phyloP scores from a whole-genome alignment of 192 early-diverging fungal species.

The Chytriomyces sp. region DNA sequence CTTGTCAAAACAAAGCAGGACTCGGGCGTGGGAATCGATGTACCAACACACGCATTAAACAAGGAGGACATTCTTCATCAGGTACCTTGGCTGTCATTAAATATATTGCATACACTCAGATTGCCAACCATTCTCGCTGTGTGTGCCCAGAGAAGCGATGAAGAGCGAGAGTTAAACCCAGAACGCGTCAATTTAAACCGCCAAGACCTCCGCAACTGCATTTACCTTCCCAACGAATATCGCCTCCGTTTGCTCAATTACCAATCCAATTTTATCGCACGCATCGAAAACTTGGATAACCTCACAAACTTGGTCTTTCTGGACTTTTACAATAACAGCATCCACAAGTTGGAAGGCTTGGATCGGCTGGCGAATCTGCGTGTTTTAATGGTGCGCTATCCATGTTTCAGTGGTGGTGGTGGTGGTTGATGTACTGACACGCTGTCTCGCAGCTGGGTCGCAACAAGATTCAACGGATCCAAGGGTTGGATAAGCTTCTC shows the following conservation, averaged over 20 bases:
- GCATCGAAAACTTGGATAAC: slow-evolving; percentile 50
- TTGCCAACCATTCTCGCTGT: too few relatives aligned
- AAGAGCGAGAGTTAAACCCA: slow-evolving; percentile 27
- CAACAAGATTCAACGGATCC: slow-evolving; percentile 51
- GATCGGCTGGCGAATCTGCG: slow-evolving; percentile 44
- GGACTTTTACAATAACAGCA: slow-evolving; percentile 59
- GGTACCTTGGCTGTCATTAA: too few relatives aligned
- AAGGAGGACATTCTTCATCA: too few relatives aligned
- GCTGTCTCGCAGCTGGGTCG: slow-evolving; percentile 43
- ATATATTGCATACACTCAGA: too few relatives aligned
- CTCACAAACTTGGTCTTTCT: slow-evolving; percentile 56
- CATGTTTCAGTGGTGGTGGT: background rate
- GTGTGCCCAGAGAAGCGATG: slow-evolving; percentile 8
- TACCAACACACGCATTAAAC: too few relatives aligned
- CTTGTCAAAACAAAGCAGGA: too few relatives aligned
- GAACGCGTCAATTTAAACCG: slow-evolving; percentile 48
- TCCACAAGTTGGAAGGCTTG: slow-evolving; percentile 46
- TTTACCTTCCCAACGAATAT: slow-evolving; percentile 41
- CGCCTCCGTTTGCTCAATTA: slow-evolving; percentile 55
- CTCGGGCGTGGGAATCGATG: too few relatives aligned
- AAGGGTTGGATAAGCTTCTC: slow-evolving; percentile 37
- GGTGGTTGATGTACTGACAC: background rate
- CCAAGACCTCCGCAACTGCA: slow-evolving; percentile 37
- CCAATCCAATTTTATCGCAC: slow-evolving; percentile 55
- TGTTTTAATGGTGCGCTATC: slow-evolving; percentile 49